Evolutionary conservation across 257 asterid species (phyloP).

Genomic region (Solanum pennellii): DNA sequence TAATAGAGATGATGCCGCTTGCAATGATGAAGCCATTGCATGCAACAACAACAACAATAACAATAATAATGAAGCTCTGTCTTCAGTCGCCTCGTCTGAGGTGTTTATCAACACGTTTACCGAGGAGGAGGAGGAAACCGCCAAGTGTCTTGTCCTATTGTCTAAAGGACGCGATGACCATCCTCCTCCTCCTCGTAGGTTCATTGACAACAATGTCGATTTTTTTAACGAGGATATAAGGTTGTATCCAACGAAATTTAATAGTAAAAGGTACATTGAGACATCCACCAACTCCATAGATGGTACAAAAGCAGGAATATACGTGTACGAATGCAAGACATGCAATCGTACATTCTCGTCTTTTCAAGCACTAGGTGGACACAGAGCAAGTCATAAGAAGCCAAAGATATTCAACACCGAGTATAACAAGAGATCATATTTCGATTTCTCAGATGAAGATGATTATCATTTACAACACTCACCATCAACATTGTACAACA

Average conservation of each 20-base stretch:
- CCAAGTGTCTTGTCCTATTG: conserved; percentile 43
- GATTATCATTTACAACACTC: conserved; percentile 5
- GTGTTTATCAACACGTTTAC: neutral
- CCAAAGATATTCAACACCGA: conserved; percentile 15
- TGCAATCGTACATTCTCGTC: conserved; percentile 45
- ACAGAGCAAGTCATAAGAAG: conserved; percentile 63
- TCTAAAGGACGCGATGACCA: conserved; percentile 17
- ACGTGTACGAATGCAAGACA: conserved; percentile 54
- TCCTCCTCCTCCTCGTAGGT: neutral
- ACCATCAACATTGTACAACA: conserved; percentile 19
- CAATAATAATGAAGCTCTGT: conserved; percentile 20
- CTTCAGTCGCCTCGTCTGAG: conserved; percentile 2
- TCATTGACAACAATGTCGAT: neutral
- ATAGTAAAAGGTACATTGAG: conserved; percentile 26
- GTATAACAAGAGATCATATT: neutral
- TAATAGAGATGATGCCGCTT: neutral
- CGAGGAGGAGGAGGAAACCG: conserved; percentile 49
- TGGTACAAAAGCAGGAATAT: conserved; percentile 25
- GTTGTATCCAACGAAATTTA: conserved; percentile 9
- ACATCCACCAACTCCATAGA: conserved; percentile 9
- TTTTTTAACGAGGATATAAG: neutral
- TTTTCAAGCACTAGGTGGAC: conserved; percentile 74
- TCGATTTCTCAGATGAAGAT: conserved; percentile 21
- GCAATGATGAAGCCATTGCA: neutral
- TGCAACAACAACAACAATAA: conserved; percentile 3